Evolutionary conservation across 1,139 yeast genomes (phyloP).

Genomic region (Suzukiozyma palmioleophila): DNA sequence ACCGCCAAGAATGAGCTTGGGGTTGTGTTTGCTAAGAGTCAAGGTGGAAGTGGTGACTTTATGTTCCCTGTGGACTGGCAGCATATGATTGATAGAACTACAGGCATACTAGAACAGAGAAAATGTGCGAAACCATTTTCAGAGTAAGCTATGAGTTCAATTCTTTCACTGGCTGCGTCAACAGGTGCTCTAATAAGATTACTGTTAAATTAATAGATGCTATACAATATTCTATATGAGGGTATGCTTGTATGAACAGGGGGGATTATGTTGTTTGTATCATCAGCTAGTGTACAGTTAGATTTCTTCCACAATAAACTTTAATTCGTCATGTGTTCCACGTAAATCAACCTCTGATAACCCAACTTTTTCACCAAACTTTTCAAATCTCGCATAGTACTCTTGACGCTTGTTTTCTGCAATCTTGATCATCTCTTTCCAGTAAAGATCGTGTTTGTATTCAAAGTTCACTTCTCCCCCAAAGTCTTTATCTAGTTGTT

Average conservation of each 20-base stretch:
- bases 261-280: no score
- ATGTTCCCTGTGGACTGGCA: slow-evolving; percentile 97
- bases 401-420: slow-evolving; percentile 32
- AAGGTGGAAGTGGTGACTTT: slow-evolving; percentile 66
- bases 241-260: no score
- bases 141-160: no score
- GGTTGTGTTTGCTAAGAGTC: slow-evolving; percentile 78
- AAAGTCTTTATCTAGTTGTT: slow-evolving; percentile 45
- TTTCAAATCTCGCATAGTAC: slow-evolving; percentile 36
- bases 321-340: slow-evolving; percentile 44
- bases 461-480: slow-evolving; percentile 41
- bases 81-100: slow-evolving; percentile 74
- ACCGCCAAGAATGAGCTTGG: slow-evolving; percentile 93
- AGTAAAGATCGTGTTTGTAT: slow-evolving; percentile 39
- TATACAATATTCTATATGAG: no score
- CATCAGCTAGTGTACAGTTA: no score
- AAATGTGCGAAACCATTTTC: slow-evolving; percentile 89
- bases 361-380: slow-evolving; percentile 38
- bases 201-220: no score
- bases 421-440: slow-evolving; percentile 40
- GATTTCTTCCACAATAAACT: slow-evolving; percentile 29
- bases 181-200: neutral
- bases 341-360: slow-evolving; percentile 71
- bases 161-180: no score
- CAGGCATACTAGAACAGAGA: slow-evolving; percentile 73